phyloP scores from a whole-genome alignment of 164 flowering plant species.

The Vitis cinerea region DNA sequence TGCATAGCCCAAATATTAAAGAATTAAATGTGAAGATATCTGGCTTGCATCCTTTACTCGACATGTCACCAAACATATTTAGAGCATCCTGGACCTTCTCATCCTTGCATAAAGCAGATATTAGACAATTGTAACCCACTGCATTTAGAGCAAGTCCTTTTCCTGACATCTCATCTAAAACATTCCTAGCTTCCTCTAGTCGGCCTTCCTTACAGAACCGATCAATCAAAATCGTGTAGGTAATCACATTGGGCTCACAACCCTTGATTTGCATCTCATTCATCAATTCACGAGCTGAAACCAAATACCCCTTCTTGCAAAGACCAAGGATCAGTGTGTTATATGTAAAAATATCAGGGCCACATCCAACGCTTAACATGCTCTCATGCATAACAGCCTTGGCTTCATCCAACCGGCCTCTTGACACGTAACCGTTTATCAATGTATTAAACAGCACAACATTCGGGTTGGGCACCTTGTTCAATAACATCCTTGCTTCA shows the following conservation, averaged over 20 bases:
- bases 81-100: conserved; percentile 54
- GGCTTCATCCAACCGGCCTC: conserved; percentile 67
- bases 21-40: conserved; percentile 82
- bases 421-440: conserved; percentile 65
- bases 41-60: conserved; percentile 65
- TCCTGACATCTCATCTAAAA: conserved; percentile 54
- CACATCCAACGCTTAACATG: conserved; percentile 42
- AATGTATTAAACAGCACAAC: conserved; percentile 64
- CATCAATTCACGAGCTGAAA: conserved; percentile 59
- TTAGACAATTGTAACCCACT: conserved; percentile 73
- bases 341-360: conserved; percentile 69
- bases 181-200: conserved; percentile 44
- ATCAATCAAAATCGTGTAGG: conserved; percentile 72
- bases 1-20: conserved; percentile 69
- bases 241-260: conserved; percentile 59
- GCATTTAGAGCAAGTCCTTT: conserved; percentile 58
- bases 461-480: conserved; percentile 60
- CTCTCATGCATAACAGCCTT: conserved; percentile 41
- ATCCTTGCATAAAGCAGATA: conserved; percentile 61
- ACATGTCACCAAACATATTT: conserved; percentile 49
- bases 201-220: conserved; percentile 69
- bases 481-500: conserved; percentile 64
- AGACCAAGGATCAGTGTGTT: conserved; percentile 66
- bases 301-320: conserved; percentile 56
- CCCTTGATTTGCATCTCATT: conserved; percentile 60